A percentile compares a stretch with the other conserved stretches of the same genome.
Conservation (phyloP, 2,329 filamentous ascomycete genomes). For the Diplodia sapinea region DNA sequence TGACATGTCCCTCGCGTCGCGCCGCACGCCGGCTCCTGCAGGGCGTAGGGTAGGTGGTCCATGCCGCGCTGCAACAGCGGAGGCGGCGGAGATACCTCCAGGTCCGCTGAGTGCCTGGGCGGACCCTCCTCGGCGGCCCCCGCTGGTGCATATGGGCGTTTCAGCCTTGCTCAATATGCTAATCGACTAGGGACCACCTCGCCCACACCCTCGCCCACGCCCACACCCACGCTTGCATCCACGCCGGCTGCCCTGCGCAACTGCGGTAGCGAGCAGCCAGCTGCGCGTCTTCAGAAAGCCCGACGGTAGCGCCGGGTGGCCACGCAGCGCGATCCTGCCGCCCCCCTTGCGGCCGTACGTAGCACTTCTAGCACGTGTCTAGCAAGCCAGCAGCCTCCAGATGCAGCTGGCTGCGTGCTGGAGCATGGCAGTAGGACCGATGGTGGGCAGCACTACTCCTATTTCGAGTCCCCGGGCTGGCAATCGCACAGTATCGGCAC, state of each 20-base stretch:
- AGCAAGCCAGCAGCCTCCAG: not conserved
- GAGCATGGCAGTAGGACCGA: slow-evolving; percentile 14
- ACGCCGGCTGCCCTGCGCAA: slow-evolving; percentile 1
- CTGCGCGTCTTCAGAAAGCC: slow-evolving; percentile 15
- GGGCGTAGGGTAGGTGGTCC: not conserved
- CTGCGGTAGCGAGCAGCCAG: slow-evolving; percentile 9
- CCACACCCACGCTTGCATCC: slow-evolving; percentile 4
- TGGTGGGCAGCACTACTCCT: slow-evolving; percentile 10
- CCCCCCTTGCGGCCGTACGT: slow-evolving; percentile 20
- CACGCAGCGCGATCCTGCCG: slow-evolving; percentile 3
- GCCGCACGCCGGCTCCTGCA: slow-evolving; percentile 27
- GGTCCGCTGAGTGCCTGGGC: not conserved
- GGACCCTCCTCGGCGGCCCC: slow-evolving; percentile 10
- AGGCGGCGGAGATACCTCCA: slow-evolving; percentile 22
- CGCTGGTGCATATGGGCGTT: slow-evolving; percentile 17
- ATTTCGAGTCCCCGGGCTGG: slow-evolving; percentile 6
- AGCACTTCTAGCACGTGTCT: not conserved
- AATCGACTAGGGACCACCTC: slow-evolving; percentile 17
- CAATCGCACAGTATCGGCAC: not conserved
- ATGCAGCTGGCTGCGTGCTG: not conserved
- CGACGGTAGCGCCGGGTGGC: slow-evolving; percentile 24
- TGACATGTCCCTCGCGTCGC: slow-evolving; percentile 3
- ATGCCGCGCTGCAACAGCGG: slow-evolving; percentile 11
- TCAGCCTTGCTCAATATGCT: slow-evolving; percentile 21
- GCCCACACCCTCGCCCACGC: slow-evolving; percentile 1